Evolutionary conservation across 768 basidiomycete genomes (phyloP).

Genomic region (Lactarius indigo): DNA sequence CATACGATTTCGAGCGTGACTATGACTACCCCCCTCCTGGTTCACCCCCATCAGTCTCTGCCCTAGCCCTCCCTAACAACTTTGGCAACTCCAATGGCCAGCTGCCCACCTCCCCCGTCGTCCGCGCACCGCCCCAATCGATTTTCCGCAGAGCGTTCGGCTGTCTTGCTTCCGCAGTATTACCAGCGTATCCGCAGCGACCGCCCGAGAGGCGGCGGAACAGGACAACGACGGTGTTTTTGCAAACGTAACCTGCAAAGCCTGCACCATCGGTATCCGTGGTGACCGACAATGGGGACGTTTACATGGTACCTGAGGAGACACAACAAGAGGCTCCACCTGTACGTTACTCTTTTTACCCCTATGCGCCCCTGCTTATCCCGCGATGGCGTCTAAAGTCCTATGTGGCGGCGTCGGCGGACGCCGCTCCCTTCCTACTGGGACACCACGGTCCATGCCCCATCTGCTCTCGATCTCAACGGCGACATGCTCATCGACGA

Average conservation of each 20-base stretch:
- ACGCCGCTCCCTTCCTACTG: constrained; percentile 93
- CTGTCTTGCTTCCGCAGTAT: constrained; percentile 60
- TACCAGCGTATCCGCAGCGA: constrained; percentile 52
- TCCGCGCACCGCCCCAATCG: constrained; percentile 39
- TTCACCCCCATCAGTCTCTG: constrained; percentile 62
- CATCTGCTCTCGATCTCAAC: constrained; percentile 46
- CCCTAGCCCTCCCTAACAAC: constrained; percentile 59
- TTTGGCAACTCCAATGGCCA: constrained; percentile 71
- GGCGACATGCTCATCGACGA: constrained; percentile 86
- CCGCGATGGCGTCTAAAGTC: constrained; percentile 44
- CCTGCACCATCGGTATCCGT: constrained; percentile 50
- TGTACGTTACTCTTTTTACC: constrained; percentile 48
- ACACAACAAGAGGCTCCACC: constrained; percentile 81
- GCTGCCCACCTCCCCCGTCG: constrained; percentile 49
- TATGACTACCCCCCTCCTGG: constrained; percentile 78
- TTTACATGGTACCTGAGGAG: constrained; percentile 73
- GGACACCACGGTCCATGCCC: constrained; percentile 93
- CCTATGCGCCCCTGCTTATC: background rate
- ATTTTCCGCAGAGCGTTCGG: constrained; percentile 59
- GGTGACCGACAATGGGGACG: constrained; percentile 50
- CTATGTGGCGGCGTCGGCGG: constrained; percentile 82
- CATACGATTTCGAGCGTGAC: constrained; percentile 79
- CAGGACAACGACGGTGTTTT: constrained; percentile 93
- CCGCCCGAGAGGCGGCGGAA: constrained; percentile 55
- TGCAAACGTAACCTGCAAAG: constrained; percentile 89